phyloP scores from a whole-genome alignment of 2,329 filamentous ascomycete genomes.

The Cryphonectria naterciae region DNA sequence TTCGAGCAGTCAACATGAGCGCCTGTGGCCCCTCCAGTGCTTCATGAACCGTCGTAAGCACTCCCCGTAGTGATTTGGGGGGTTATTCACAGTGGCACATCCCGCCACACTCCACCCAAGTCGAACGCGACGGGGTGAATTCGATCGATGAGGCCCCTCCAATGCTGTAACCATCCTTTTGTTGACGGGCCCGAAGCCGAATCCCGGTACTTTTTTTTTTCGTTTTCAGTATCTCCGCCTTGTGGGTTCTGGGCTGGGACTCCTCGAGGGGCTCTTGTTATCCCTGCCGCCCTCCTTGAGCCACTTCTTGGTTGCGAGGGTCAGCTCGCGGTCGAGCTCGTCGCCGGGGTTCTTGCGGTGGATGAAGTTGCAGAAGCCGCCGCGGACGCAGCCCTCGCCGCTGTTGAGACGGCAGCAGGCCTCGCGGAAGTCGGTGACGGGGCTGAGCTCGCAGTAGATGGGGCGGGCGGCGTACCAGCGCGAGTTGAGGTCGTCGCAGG shows the following conservation, averaged over 20 bases:
- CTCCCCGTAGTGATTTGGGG: background rate
- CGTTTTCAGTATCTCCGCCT: conserved; percentile 66
- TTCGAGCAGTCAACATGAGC: background rate
- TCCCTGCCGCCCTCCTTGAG: conserved; percentile 82
- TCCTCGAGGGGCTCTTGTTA: conserved; percentile 78
- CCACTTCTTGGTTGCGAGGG: conserved; percentile 95
- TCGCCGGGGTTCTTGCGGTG: conserved; percentile 92
- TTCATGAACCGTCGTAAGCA: background rate
- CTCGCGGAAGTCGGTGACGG: conserved; percentile 97
- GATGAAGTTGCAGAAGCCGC: conserved; percentile 99
- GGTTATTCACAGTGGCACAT: background rate
- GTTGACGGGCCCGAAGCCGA: background rate
- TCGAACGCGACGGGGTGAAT: background rate
- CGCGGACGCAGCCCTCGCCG: conserved; percentile 92
- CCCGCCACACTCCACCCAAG: background rate
- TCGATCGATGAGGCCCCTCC: background rate
- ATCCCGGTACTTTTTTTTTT: background rate
- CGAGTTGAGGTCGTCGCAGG: conserved; percentile 90
- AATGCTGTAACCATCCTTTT: background rate
- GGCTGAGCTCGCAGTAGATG: conserved; percentile 96
- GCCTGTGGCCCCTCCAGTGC: background rate
- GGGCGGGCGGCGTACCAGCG: conserved; percentile 97
- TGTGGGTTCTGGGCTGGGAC: conserved; percentile 83
- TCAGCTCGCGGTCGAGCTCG: conserved; percentile 86
- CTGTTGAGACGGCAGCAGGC: conserved; percentile 94